These are phyloP conservation scores for Erodium moschatum DNA, from an alignment of 441 rosid genomes.

Conservation along the genomic window DNA sequence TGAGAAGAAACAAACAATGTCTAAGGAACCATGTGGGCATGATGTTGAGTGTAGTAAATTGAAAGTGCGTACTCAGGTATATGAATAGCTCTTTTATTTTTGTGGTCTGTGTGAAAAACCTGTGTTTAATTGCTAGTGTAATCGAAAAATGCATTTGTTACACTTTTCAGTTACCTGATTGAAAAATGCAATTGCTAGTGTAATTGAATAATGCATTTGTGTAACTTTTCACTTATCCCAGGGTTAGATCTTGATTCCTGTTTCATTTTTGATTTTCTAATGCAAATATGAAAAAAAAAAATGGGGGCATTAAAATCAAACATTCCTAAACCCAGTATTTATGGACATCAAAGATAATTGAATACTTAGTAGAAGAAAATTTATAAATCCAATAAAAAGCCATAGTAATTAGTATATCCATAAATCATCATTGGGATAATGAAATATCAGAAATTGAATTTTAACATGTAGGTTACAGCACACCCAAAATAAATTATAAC, in stretches of 20 bases:
- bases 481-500: not conserved
- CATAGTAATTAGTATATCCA: not conserved
- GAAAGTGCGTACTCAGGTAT: not conserved
- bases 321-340: not conserved
- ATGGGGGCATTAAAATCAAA: too few relatives aligned
- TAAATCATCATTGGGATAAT: not conserved
- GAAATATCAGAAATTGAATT: too few relatives aligned
- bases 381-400: not conserved
- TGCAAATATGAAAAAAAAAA: too few relatives aligned
- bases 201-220: too few relatives aligned
- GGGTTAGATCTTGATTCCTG: too few relatives aligned
- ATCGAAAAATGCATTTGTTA: not conserved
- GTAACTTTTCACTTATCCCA: too few relatives aligned
- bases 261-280: too few relatives aligned
- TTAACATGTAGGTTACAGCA: not conserved
- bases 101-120: not conserved
- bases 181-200: too few relatives aligned
- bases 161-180: too few relatives aligned
- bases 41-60: slow-evolving; percentile 1
- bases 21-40: not conserved
- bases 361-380: not conserved
- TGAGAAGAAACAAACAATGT: not conserved
- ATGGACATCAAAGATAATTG: not conserved
- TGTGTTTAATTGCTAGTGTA: not conserved
- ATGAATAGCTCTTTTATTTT: not conserved